These are phyloP conservation scores for Xylaria polymorpha DNA, from an alignment of 2,329 filamentous ascomycete genomes.

Conservation along the genomic window DNA sequence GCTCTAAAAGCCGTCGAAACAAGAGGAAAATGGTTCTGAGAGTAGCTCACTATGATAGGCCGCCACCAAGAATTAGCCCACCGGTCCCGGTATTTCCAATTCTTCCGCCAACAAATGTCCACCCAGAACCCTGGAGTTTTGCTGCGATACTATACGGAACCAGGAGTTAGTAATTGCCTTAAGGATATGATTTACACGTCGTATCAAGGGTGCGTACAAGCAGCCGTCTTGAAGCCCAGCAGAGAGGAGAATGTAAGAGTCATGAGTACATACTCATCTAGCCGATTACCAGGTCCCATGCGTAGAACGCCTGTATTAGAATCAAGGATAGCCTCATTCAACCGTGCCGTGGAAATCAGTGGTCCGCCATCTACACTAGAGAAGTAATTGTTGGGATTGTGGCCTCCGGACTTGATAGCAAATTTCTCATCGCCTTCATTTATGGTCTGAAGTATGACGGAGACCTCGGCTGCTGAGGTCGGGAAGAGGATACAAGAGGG, in stretches of 20 bases:
- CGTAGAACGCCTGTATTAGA: conserved; percentile 53
- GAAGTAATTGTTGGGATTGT: conserved; percentile 65
- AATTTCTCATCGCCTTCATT: conserved; percentile 60
- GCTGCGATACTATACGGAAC: conserved; percentile 47
- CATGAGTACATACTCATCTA: conserved; percentile 49
- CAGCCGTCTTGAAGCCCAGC: too few species aligned
- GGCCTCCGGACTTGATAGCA: conserved; percentile 68
- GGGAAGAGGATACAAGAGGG: conserved; percentile 62
- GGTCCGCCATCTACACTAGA: conserved; percentile 62
- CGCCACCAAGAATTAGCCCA: conserved; percentile 65
- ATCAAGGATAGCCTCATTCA: conserved; percentile 56
- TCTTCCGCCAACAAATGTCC: conserved; percentile 56
- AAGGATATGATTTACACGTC: not conserved
- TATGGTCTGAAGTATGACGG: conserved; percentile 62
- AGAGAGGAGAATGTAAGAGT: not conserved
- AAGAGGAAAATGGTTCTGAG: too few species aligned
- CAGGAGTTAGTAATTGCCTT: not conserved
- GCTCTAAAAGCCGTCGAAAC: too few species aligned
- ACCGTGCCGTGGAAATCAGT: conserved; percentile 60
- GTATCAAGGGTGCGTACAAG: not conserved
- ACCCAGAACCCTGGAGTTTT: conserved; percentile 56
- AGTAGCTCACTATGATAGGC: conserved; percentile 66
- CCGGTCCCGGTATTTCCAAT: conserved; percentile 59
- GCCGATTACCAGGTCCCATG: conserved; percentile 60
- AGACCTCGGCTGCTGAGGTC: conserved; percentile 62